Base-by-base conservation (phyloP, 495 filamentous ascomycete genomes). In the Neurospora sp. region DNA sequence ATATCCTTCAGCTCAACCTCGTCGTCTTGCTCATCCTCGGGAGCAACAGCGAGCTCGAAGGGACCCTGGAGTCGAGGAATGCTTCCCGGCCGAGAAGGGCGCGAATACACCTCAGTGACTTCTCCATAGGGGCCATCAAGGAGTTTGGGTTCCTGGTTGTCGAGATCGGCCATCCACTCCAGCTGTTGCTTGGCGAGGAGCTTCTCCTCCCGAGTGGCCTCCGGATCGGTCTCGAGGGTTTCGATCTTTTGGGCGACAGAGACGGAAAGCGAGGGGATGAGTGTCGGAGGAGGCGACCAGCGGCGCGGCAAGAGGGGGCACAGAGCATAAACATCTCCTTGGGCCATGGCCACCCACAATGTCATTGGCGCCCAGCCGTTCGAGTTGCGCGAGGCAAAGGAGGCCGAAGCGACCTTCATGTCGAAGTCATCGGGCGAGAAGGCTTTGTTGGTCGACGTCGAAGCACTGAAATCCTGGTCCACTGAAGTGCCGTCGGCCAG, bases 331-430 rank as follows among this genome's bases (percentile, higher is more conserved):
- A 97, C 87, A 76, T 96, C 94, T 5, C 94, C 94, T 37, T 92
- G 91, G 41, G 85, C 86, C 93, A 97, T 97, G 18, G 92, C 93
- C 61, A 97, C 82, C 93, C 93, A 97, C 20, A 97, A 83, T 3
- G 94, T 96, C 93, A 96, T 97, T 16, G 92, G 86, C 8, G 92
- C 91, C 94, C 94, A 97, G 39, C 90, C 91, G 76, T 92, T 89
- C 70, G 94, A 92, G 39, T 89, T 91, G 70, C 83, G 89, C 22
- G 89, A 89, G 0, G 91, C 91, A 81, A 97, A 97, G 77, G 89
- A 92, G 48, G 94, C 92, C 6, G 93, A 90, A 14, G 92, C 93
- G 14, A 94, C 91, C 74, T 95, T 91, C 91, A 97, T 94, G 72
- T 96, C 93, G 44, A 93, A 85, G 7, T 86, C 85, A 78, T 97